A percentile compares a stretch with the other conserved stretches of the same genome.
phyloP scores from a whole-genome alignment of 805 yeast genomes.

The Geotrichum ghanense region DNA sequence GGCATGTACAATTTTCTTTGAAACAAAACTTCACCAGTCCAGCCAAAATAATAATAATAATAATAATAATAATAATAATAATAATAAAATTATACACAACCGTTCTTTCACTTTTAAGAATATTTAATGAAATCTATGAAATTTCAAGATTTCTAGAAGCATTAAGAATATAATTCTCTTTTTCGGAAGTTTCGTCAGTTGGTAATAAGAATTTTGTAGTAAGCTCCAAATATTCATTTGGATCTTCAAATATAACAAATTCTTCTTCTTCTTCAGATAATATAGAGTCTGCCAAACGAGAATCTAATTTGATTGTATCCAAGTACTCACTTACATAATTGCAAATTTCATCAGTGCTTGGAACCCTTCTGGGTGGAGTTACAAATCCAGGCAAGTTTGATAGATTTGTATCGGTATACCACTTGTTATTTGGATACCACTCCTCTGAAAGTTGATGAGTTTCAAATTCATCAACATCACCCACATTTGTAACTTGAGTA shows the following conservation, averaged over 20 bases:
- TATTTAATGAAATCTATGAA: too few relatives aligned
- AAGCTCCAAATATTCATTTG: background rate
- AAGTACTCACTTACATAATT: background rate
- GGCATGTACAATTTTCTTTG: too few relatives aligned
- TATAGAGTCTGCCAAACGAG: background rate
- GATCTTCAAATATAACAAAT: background rate
- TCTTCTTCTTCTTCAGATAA: background rate
- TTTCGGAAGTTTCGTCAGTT: background rate
- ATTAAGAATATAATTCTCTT: too few relatives aligned
- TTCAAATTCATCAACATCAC: too few relatives aligned
- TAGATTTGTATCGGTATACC: background rate
- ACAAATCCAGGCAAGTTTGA: background rate
- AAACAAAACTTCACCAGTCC: too few relatives aligned
- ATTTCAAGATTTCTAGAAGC: too few relatives aligned
- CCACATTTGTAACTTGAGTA: background rate
- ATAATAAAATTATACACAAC: too few relatives aligned
- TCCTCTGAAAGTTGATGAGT: too few relatives aligned
- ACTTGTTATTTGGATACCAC: conserved; percentile 1
- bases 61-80: too few relatives aligned
- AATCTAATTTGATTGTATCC: background rate
- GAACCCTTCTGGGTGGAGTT: background rate
- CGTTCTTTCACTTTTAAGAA: too few relatives aligned
- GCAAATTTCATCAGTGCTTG: background rate
- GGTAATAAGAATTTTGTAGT: background rate
- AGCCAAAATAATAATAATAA: too few relatives aligned